phyloP scores from a whole-genome alignment of 768 basidiomycete genomes.

The Lyophyllum semitale region DNA sequence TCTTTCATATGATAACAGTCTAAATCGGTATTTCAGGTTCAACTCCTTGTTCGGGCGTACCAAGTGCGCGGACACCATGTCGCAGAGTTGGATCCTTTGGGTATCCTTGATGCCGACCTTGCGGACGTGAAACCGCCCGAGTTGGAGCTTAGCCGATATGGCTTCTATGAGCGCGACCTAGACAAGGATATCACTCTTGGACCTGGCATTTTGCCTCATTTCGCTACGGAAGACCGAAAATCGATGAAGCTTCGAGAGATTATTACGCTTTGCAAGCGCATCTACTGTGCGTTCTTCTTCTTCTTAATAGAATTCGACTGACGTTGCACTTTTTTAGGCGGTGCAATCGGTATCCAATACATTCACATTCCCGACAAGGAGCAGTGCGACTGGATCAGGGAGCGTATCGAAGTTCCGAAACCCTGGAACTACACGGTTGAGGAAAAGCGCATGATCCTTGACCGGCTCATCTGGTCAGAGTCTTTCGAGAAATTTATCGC shows the following conservation, averaged over 20 bases:
- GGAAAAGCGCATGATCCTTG: slow-evolving; percentile 98
- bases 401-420: slow-evolving; percentile 91
- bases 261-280: slow-evolving; percentile 85
- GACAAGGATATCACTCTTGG: slow-evolving; percentile 94
- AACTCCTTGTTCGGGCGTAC: slow-evolving; percentile 97
- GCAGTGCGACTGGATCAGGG: slow-evolving; percentile 99
- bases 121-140: slow-evolving; percentile 80
- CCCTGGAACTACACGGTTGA: slow-evolving; percentile 98
- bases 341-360: slow-evolving; percentile 88
- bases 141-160: slow-evolving; percentile 91
- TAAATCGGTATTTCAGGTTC: slow-evolving; percentile 58
- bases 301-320: neutral
- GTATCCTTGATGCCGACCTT: slow-evolving; percentile 89
- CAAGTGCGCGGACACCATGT: slow-evolving; percentile 98
- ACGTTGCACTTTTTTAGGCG: slow-evolving; percentile 50
- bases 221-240: slow-evolving; percentile 82
- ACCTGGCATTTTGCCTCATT: slow-evolving; percentile 95
- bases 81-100: slow-evolving; percentile 94
- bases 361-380: slow-evolving; percentile 97
- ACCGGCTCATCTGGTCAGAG: slow-evolving; percentile 99
- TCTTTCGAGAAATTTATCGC: slow-evolving; percentile 99
- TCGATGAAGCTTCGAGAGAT: slow-evolving; percentile 91
- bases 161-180: slow-evolving; percentile 92
- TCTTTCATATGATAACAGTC: slow-evolving; percentile 2
- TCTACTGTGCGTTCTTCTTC: slow-evolving; percentile 75